Evolutionary conservation across 257 asterid species (phyloP), one percentile per base, ranked within the genome.

Genomic region (Paraleonurus japonicus): DNA sequence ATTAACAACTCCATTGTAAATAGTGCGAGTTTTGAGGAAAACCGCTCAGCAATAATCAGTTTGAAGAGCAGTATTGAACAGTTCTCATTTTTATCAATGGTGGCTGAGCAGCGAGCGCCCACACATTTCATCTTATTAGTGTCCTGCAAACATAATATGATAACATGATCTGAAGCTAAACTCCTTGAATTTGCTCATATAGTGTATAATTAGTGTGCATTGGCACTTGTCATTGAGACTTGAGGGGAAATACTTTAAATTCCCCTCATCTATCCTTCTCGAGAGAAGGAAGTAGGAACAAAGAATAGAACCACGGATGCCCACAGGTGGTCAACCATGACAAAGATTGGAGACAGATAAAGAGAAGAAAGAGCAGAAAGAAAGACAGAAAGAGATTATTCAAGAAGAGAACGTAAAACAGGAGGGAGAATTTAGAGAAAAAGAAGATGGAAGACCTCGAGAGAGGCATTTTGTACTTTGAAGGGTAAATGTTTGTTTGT

Each of bases 1-100:
- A 60, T 16, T 12, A 37, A 60, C 39, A 60, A 17, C 62, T 55
- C 64, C 35, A 64, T 13, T 57, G 22, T 27, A 54, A 27, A 35
- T 57, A 64, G 41, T 54, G 39, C 17, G 51, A 51, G 28, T 37
- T 27, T 15, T 39, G 26, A 43, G 67, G 60, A 65, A 27, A 73
- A 26, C 4, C 57, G 10, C 45, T 24, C 71, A 51, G 62, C 69
- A 19, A 57, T 45, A 67, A 20, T 65, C 64, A 69, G 50, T 39
- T 68, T 9, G 60, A 48, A 68, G 10, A 59, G 67, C 43, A 41
- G 32, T 33, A 61, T 27, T 65, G 28, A 23, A 58, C 23, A 67
- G 30, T 22, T 37, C 20, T 20, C 7, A 26, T 47, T 47, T 30
- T 43, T 59, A 41, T 59, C 12, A 32, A 62, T 30, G 70, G 53